phyloP scores from a whole-genome alignment of 495 filamentous ascomycete species.

The Hamigera avellanea region DNA sequence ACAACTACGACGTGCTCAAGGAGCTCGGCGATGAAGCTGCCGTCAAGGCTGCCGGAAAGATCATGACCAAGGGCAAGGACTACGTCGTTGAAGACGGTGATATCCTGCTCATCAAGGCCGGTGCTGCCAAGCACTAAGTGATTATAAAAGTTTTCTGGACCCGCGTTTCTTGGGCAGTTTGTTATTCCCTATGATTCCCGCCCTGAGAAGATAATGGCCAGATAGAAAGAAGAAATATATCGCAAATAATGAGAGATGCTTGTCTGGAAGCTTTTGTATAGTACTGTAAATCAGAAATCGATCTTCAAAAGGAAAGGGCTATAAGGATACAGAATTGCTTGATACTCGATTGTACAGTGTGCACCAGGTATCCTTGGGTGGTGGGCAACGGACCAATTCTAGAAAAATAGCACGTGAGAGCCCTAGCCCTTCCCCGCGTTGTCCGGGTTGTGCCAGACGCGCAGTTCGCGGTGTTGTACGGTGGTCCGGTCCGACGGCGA shows the following conservation, averaged over 20 bases:
- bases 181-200: slow-evolving; percentile 1
- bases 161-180: not conserved
- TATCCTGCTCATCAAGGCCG: slow-evolving; percentile 84
- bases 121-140: slow-evolving; percentile 70
- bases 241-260: not conserved
- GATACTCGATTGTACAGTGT: too few relatives aligned
- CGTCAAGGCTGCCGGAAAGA: slow-evolving; percentile 87
- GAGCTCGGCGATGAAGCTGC: slow-evolving; percentile 80
- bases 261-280: not conserved
- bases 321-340: too few relatives aligned
- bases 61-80: slow-evolving; percentile 98
- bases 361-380: too few relatives aligned
- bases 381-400: too few relatives aligned
- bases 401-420: not conserved
- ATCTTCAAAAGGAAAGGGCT: too few relatives aligned
- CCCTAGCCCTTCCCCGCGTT: slow-evolving; percentile 16
- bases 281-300: too few relatives aligned
- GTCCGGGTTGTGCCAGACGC: slow-evolving; percentile 1
- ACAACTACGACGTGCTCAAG: slow-evolving; percentile 66
- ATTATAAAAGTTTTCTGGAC: slow-evolving; percentile 7
- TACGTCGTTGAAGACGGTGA: slow-evolving; percentile 54
- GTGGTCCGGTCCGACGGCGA: too few relatives aligned
- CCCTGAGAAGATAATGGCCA: not conserved
- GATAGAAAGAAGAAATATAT: not conserved
- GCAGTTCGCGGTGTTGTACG: slow-evolving; percentile 1